These are phyloP conservation scores for Mycena rebaudengoi DNA, from an alignment of 768 basidiomycete species.

Conservation along the genomic window DNA sequence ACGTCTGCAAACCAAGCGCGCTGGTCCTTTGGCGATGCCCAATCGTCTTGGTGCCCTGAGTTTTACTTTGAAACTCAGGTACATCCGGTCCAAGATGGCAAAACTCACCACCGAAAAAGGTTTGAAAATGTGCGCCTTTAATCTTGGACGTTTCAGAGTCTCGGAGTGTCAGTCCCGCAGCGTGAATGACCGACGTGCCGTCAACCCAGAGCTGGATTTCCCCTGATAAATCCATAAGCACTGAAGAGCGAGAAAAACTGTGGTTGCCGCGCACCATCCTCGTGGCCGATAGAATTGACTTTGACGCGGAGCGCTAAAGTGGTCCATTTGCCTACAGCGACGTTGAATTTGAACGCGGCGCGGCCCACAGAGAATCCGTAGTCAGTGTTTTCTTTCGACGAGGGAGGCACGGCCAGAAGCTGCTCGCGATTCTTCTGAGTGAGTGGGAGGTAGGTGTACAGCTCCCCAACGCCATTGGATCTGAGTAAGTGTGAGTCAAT, in stretches of 20 bases:
- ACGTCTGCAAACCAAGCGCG: constrained; percentile 67
- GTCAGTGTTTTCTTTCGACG: constrained; percentile 58
- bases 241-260: neutral
- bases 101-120: constrained; percentile 76
- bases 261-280: constrained; percentile 64
- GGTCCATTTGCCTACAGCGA: constrained; percentile 66
- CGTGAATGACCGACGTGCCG: constrained; percentile 62
- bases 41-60: constrained; percentile 60
- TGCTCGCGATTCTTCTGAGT: constrained; percentile 49
- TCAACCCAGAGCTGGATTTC: constrained; percentile 73
- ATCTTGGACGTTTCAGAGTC: constrained; percentile 53
- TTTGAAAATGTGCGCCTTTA: constrained; percentile 78
- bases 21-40: constrained; percentile 71
- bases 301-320: constrained; percentile 72
- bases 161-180: constrained; percentile 58
- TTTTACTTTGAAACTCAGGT: neutral
- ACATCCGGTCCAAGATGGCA: neutral
- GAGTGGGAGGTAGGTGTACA: constrained; percentile 77
- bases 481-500: constrained; percentile 38
- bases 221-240: constrained; percentile 45
- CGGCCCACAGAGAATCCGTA: constrained; percentile 75
- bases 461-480: constrained; percentile 61
- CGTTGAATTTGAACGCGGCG: constrained; percentile 64
- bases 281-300: constrained; percentile 66
- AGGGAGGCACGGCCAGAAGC: constrained; percentile 58